phyloP scores from a whole-genome alignment of 495 filamentous ascomycete species.

The Talaromyces stipitatus region DNA sequence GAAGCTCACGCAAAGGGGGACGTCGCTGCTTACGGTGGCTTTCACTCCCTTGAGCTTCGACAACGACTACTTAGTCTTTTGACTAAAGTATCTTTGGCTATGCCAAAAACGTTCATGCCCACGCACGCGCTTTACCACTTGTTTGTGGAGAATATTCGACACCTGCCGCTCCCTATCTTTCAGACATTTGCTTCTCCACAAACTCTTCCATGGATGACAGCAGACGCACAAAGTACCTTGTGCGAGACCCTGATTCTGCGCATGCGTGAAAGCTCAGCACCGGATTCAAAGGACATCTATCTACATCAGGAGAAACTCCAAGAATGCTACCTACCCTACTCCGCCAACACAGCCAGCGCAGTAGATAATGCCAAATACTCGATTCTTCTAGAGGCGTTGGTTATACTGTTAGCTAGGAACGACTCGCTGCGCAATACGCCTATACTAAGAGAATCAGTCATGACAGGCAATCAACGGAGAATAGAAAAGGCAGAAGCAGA shows the following conservation, averaged over 20 bases:
- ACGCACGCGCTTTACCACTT: constrained; percentile 57
- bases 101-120: constrained; percentile 38
- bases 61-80: constrained; percentile 54
- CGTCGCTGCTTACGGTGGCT: constrained; percentile 37
- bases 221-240: constrained; percentile 49
- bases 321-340: constrained; percentile 61
- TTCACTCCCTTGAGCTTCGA: constrained; percentile 53
- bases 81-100: constrained; percentile 34
- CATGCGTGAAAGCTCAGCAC: constrained; percentile 52
- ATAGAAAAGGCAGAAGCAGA: constrained; percentile 42
- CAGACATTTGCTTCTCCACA: constrained; percentile 56
- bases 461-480: constrained; percentile 57
- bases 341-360: constrained; percentile 52
- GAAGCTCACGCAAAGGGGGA: constrained; percentile 13
- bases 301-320: constrained; percentile 56
- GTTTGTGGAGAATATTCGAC: constrained; percentile 56
- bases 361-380: constrained; percentile 78
- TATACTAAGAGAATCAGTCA: constrained; percentile 43
- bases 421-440: constrained; percentile 34
- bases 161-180: constrained; percentile 63
- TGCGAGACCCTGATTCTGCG: constrained; percentile 55
- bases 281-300: constrained; percentile 34
- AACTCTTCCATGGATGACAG: constrained; percentile 37
- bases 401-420: constrained; percentile 48
- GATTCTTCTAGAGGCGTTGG: constrained; percentile 62